Evolutionary conservation across 129 eudicot genomes (phyloP).

Genomic region (Tanacetum coccineum): DNA sequence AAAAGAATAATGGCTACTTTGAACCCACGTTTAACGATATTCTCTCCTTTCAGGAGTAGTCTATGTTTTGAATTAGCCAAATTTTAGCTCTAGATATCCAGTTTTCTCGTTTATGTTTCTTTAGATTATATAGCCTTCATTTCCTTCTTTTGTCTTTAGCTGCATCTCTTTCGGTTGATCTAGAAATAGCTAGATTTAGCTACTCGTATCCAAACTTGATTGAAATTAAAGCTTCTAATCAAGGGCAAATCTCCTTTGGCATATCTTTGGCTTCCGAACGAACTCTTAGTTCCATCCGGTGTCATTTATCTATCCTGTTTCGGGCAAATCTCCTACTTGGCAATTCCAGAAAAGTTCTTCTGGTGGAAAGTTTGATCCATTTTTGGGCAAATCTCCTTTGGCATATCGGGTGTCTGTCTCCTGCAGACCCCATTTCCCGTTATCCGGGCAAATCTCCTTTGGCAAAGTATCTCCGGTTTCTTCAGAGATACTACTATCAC

Average conservation of each 20-base stretch:
- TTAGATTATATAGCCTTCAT: constrained; percentile 12
- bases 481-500: constrained; percentile 35
- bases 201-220: constrained; percentile 23
- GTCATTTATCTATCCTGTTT: constrained; percentile 17
- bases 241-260: constrained; percentile 93
- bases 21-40: constrained; percentile 8
- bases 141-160: constrained; percentile 12
- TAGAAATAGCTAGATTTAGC: too few relatives aligned
- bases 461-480: constrained; percentile 38
- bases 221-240: constrained; percentile 21
- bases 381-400: constrained; percentile 69
- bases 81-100: constrained; percentile 22
- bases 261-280: constrained; percentile 29
- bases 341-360: constrained; percentile 42
- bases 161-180: background rate
- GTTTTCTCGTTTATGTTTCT: constrained; percentile 2
- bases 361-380: constrained; percentile 41
- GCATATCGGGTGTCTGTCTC: constrained; percentile 38
- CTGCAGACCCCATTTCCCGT: constrained; percentile 19
- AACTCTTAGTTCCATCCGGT: constrained; percentile 39
- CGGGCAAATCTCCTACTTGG: constrained; percentile 77
- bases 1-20: constrained; percentile 25
- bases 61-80: constrained; percentile 24
- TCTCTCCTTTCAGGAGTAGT: constrained; percentile 20
- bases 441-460: constrained; percentile 55